Percentiles rank a stretch among this genome's conserved stretches.
These are phyloP conservation scores for Acorus gramineus DNA, from an alignment of 106 monocot species.

Conservation along the genomic window DNA sequence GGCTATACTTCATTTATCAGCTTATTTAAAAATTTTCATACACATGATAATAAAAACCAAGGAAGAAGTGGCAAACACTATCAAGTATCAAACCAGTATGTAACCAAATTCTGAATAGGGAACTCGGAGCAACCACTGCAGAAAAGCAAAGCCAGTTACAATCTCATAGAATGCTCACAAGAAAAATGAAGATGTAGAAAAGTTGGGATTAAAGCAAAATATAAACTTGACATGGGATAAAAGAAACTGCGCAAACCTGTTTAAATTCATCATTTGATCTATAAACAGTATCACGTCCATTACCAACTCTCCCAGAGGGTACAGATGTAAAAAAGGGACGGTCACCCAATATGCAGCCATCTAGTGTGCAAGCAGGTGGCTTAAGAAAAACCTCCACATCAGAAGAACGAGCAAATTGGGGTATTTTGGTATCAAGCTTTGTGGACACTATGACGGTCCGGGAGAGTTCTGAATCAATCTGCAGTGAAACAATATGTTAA, in stretches of 20 bases:
- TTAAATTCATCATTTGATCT: slow-evolving; percentile 87
- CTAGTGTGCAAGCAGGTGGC: slow-evolving; percentile 55
- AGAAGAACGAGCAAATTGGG: slow-evolving; percentile 76
- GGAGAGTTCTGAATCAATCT: slow-evolving; percentile 86
- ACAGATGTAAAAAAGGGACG: slow-evolving; percentile 93
- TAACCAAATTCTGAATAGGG: no score
- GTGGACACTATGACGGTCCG: slow-evolving; percentile 85
- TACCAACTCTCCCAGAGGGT: slow-evolving; percentile 85
- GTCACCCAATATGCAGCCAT: slow-evolving; percentile 63
- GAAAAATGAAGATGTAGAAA: neutral
- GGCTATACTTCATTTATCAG: no score
- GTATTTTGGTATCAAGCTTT: slow-evolving; percentile 92
- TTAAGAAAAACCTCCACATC: slow-evolving; percentile 86
- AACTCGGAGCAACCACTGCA: no score
- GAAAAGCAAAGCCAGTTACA: no score
- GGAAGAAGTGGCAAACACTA: no score
- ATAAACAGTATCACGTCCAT: slow-evolving; percentile 55
- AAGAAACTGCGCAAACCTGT: slow-evolving; percentile 30
- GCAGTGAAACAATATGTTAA: neutral
- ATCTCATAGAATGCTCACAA: no score
- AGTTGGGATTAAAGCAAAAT: neutral
- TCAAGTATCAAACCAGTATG: no score
- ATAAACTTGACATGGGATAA: neutral
- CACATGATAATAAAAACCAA: no score
- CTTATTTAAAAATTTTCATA: no score